Conservation (phyloP, 805 yeast species). For the Debaryomyces maramus region DNA sequence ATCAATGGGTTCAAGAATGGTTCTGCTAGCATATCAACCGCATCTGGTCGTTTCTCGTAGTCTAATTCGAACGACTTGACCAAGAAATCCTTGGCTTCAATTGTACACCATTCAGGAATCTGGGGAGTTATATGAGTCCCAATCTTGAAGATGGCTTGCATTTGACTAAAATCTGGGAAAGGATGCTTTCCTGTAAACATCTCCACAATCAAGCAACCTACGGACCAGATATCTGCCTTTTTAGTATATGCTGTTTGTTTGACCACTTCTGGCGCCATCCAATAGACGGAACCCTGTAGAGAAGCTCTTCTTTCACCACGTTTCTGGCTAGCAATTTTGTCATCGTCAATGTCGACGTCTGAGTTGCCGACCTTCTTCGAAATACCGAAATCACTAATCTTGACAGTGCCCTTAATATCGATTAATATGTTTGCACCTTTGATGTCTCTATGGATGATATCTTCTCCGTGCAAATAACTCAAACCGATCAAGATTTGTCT, state of each 20-base stretch:
- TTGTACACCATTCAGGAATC: conserved; percentile 71
- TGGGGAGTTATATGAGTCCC: conserved; percentile 85
- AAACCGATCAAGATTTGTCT: conserved; percentile 76
- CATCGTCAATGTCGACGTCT: conserved; percentile 25
- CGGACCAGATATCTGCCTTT: conserved; percentile 96
- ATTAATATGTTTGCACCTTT: conserved; percentile 86
- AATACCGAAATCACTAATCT: conserved; percentile 85
- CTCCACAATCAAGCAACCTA: conserved; percentile 91
- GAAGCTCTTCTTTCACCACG: conserved; percentile 62
- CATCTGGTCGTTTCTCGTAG: conserved; percentile 69
- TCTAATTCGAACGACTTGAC: conserved; percentile 71
- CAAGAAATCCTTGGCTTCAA: conserved; percentile 67
- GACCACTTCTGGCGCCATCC: conserved; percentile 99
- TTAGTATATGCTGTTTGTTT: conserved; percentile 88
- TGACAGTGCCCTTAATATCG: conserved; percentile 77
- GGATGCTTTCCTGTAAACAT: conserved; percentile 97
- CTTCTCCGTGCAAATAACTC: conserved; percentile 68
- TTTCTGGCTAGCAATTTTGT: conserved; percentile 19
- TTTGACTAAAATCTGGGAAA: conserved; percentile 89
- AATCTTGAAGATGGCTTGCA: conserved; percentile 95
- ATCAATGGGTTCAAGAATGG: conserved; percentile 55
- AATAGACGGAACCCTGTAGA: conserved; percentile 87
- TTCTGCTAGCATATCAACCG: conserved; percentile 65
- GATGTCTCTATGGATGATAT: conserved; percentile 82
- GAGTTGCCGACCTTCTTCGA: conserved; percentile 44